Conservation (phyloP, 306 rosid species). For the Hippophae tibetana region DNA sequence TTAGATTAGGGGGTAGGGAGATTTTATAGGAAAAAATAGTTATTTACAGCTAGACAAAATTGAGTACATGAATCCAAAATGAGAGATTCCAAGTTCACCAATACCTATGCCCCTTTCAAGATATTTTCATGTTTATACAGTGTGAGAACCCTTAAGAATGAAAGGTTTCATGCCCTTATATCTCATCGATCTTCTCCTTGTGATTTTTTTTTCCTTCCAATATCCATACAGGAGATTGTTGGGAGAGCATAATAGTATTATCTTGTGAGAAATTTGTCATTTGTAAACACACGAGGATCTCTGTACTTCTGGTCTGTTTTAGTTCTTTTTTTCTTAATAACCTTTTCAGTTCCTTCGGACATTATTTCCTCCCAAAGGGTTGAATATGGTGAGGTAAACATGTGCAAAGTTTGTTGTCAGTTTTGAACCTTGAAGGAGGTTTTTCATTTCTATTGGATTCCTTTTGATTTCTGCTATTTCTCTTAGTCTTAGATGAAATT, state of each 20-base stretch:
- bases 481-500: background rate
- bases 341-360: background rate
- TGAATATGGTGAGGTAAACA: background rate
- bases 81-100: too few species aligned
- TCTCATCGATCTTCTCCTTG: background rate
- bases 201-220: conserved; percentile 9
- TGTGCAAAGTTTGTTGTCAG: background rate
- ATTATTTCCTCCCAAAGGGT: background rate
- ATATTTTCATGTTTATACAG: too few species aligned
- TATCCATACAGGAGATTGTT: conserved; percentile 23
- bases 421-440: conserved; percentile 14
- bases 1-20: too few species aligned
- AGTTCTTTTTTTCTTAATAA: too few species aligned
- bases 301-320: too few species aligned
- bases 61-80: too few species aligned
- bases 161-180: too few species aligned
- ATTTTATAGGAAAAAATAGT: too few species aligned
- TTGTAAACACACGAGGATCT: too few species aligned
- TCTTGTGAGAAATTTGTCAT: conserved; percentile 9
- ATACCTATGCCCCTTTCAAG: too few species aligned
- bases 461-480: conserved; percentile 13
- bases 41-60: too few species aligned
- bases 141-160: too few species aligned
- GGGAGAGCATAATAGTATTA: conserved; percentile 18
- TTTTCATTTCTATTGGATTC: conserved; percentile 7